Base-by-base conservation (phyloP, 1,139 yeast species). In the Magnusiomyces suaveolens region DNA sequence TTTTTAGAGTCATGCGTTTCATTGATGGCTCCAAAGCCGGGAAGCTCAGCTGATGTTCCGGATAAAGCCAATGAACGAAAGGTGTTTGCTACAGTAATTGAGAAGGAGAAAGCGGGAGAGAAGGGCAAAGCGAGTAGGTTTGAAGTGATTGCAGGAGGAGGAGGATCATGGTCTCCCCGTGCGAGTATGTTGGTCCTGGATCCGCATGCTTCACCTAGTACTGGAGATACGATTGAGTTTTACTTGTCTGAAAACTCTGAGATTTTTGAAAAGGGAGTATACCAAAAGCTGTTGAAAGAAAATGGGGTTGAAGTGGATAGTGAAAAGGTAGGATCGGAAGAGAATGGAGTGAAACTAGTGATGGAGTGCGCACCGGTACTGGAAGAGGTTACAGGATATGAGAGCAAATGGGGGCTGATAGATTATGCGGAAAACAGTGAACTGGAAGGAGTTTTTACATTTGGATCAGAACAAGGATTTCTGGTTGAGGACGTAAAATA, bases 121-220 rank as follows among this genome's bases (percentile, higher is more conserved):
- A 16, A 62, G 60, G 8, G 51, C 56, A 29, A 41, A 56, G 23
- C 38, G 58, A 6, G 6, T 43, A 20, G 60, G 41, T 64, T 46
- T 63, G 75, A 78, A 62, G 82, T 82, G 21, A 75, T 80, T 43
- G 86, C 86, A 3, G 75, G 75, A 16, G 75, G 75, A 10, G 87
- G 87, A 2, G 87, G 86, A 1, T 78, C 80, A 12, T 82, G 86
- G 87, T 83, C 84, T 1, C 76, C 82, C 39, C 76, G 82, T 55
- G 79, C 84, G 0, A 75, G 77, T 47, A 78, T 81, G 64, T 70
- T 82, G 16, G 86, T 80, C 0, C 67, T 82, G 23, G 81, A 83
- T 8, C 81, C 84, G 1, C 77, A 77, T 14, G 83, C 84, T 0
- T 64, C 67, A 48, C 66, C 78, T 2, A 54, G 58, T 2, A 66